Evolutionary conservation across 176 grass and related monocot genomes (phyloP).

Genomic region (Tuctoria greenei): DNA sequence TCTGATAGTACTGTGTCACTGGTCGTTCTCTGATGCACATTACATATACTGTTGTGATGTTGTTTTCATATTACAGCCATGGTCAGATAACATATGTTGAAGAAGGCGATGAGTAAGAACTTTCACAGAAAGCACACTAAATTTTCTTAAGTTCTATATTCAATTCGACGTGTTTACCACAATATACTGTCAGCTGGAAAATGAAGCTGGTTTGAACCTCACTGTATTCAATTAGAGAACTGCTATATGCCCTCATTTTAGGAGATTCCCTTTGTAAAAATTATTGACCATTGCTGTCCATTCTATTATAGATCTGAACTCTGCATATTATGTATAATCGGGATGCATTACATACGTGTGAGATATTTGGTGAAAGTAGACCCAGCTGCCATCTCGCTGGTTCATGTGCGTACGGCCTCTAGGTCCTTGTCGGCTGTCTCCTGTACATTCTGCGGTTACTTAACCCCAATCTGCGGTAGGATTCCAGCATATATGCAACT

Average conservation of each 20-base stretch:
- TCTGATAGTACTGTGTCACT: background rate
- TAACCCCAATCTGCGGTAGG: constrained; percentile 6
- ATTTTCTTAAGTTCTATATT: background rate
- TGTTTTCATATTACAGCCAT: background rate
- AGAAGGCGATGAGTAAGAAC: too few relatives aligned
- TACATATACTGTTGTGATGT: background rate
- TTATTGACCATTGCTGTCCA: background rate
- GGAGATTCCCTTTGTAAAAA: background rate
- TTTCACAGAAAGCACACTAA: background rate
- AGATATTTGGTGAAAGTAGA: constrained; percentile 37
- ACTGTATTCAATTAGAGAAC: background rate
- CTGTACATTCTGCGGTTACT: constrained; percentile 17
- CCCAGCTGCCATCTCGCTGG: constrained; percentile 5
- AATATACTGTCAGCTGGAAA: background rate
- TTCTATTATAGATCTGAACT: background rate
- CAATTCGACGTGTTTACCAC: background rate
- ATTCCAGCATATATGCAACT: constrained; percentile 9
- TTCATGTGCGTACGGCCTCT: background rate
- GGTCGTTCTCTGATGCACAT: background rate
- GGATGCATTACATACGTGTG: constrained; percentile 3
- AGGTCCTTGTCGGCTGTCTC: constrained; percentile 23
- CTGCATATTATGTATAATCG: constrained; percentile 13
- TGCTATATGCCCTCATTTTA: background rate
- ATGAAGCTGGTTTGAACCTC: background rate
- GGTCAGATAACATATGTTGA: background rate